phyloP scores from a whole-genome alignment of 2,329 filamentous ascomycete species.

The Fusarium nurragi region DNA sequence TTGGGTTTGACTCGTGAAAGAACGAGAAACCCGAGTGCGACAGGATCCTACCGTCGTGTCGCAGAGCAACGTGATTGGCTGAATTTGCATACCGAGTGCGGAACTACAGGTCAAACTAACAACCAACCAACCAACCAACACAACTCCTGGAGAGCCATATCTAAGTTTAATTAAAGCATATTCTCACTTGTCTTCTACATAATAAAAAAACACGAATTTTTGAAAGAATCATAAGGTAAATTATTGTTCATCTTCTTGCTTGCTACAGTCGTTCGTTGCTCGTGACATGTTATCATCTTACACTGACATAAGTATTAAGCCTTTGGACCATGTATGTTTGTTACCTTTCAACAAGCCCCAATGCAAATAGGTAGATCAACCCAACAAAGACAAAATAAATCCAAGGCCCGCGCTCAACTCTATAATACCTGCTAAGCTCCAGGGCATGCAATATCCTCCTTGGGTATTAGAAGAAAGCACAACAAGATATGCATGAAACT shows the following conservation, averaged over 20 bases:
- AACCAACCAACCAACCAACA: constrained; percentile 16
- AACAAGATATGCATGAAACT: constrained; percentile 37
- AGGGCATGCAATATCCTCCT: constrained; percentile 40
- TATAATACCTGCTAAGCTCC: constrained; percentile 36
- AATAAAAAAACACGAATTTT: neutral
- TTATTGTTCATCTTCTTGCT: constrained; percentile 13
- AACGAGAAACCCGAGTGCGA: constrained; percentile 40
- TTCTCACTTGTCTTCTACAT: neutral
- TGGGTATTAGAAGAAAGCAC: constrained; percentile 39
- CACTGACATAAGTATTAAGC: constrained; percentile 11
- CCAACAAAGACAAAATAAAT: constrained; percentile 20
- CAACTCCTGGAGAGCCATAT: neutral
- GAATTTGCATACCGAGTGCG: constrained; percentile 12
- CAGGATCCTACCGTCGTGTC: constrained; percentile 38
- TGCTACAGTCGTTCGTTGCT: constrained; percentile 26
- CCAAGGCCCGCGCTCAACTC: constrained; percentile 29
- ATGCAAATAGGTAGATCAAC: constrained; percentile 24
- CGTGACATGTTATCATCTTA: constrained; percentile 36
- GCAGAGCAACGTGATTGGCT: constrained; percentile 38
- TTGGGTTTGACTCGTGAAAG: constrained; percentile 31
- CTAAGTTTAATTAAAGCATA: neutral
- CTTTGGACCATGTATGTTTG: constrained; percentile 20
- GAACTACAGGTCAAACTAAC: constrained; percentile 27
- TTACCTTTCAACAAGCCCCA: constrained; percentile 32
- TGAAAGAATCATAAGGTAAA: constrained; percentile 4